These are phyloP conservation scores for Fusarium sp. DNA, from an alignment of 2,329 filamentous ascomycete genomes.

Conservation along the genomic window DNA sequence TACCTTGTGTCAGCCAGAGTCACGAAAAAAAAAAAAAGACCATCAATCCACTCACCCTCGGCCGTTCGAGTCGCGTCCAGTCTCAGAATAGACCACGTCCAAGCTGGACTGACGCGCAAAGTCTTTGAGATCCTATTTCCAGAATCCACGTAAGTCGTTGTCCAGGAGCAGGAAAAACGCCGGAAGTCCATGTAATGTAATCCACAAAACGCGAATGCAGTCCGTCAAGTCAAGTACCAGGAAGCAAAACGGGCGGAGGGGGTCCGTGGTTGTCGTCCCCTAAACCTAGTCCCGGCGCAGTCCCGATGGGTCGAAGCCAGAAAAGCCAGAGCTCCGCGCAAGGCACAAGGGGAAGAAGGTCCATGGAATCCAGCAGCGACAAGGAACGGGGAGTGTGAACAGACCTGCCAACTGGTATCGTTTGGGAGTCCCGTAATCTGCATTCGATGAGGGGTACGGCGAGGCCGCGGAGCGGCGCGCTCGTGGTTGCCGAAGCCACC, in stretches of 20 bases:
- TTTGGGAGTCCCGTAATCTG: slow-evolving; percentile 95
- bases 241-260: slow-evolving; percentile 39
- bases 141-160: slow-evolving; percentile 83
- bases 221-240: slow-evolving; percentile 53
- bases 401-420: slow-evolving; percentile 99
- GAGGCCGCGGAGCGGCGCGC: slow-evolving; percentile 76
- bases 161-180: slow-evolving; percentile 58
- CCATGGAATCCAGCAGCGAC: slow-evolving; percentile 58
- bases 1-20: slow-evolving; percentile 51
- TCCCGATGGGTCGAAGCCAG: slow-evolving; percentile 43
- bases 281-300: slow-evolving; percentile 40
- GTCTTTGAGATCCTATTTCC: slow-evolving; percentile 98
- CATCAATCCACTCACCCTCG: slow-evolving; percentile 76
- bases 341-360: slow-evolving; percentile 45
- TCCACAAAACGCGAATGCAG: slow-evolving; percentile 49
- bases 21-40: neutral
- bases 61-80: slow-evolving; percentile 69
- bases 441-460: slow-evolving; percentile 96
- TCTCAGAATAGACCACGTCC: slow-evolving; percentile 98
- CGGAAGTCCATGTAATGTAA: slow-evolving; percentile 49
- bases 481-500: slow-evolving; percentile 63
- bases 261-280: slow-evolving; percentile 44
- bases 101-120: slow-evolving; percentile 97
- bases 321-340: slow-evolving; percentile 46
- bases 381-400: slow-evolving; percentile 73